Percentiles rank a stretch among this genome's conserved stretches.
phyloP scores from a whole-genome alignment of 2,329 filamentous ascomycete genomes.

The Didymella keratinophila region DNA sequence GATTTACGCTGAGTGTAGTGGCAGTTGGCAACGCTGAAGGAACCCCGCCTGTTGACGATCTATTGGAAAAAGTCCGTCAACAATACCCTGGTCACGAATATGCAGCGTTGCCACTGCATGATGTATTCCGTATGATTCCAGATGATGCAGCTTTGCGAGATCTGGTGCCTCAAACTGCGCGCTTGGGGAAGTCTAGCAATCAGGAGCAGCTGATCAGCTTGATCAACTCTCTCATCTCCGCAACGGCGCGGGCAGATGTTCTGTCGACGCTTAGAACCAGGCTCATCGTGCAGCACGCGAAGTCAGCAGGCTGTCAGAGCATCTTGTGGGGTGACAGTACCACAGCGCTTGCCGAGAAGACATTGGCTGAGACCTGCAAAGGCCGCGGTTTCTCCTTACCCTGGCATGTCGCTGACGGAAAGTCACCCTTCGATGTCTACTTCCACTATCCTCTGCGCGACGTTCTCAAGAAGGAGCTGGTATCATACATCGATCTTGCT shows the following conservation, averaged over 20 bases:
- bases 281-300: slow-evolving; percentile 65
- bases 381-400: slow-evolving; percentile 85
- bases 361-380: slow-evolving; percentile 87
- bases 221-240: slow-evolving; percentile 70
- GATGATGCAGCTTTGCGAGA: slow-evolving; percentile 32
- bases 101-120: slow-evolving; percentile 68
- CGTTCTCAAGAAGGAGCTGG: slow-evolving; percentile 80
- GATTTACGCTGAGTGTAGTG: slow-evolving; percentile 71
- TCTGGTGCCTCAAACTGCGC: slow-evolving; percentile 24
- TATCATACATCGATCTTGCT: slow-evolving; percentile 67
- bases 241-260: slow-evolving; percentile 79
- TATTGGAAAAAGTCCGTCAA: slow-evolving; percentile 55
- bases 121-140: slow-evolving; percentile 53
- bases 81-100: slow-evolving; percentile 73
- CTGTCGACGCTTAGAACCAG: slow-evolving; percentile 73
- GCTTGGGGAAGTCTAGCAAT: slow-evolving; percentile 7
- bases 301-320: slow-evolving; percentile 67
- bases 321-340: slow-evolving; percentile 87
- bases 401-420: slow-evolving; percentile 81
- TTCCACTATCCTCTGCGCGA: slow-evolving; percentile 87
- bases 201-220: slow-evolving; percentile 57
- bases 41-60: slow-evolving; percentile 10
- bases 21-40: slow-evolving; percentile 53
- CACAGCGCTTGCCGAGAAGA: slow-evolving; percentile 84
- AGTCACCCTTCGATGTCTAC: slow-evolving; percentile 62